phyloP scores from a whole-genome alignment of 2,329 filamentous ascomycete species.

The Alternaria postmessia region DNA sequence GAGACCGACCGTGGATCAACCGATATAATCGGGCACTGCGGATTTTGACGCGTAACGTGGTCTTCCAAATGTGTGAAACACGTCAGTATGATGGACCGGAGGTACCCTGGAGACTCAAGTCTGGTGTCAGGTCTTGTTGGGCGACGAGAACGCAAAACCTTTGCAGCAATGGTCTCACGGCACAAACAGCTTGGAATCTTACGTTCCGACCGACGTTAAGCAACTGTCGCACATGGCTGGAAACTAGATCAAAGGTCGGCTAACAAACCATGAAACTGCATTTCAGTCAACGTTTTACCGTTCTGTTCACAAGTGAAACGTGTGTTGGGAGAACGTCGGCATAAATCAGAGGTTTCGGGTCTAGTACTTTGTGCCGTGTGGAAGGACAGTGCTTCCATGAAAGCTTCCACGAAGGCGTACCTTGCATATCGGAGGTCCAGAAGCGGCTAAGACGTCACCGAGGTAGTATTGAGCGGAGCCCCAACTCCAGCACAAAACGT shows the following conservation, averaged over 20 bases:
- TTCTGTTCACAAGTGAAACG: conserved; percentile 6
- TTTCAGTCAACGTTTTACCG: conserved; percentile 6
- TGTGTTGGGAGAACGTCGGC: conserved; percentile 15
- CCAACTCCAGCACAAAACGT: conserved; percentile 16
- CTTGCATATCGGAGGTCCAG: conserved; percentile 31
- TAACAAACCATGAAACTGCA: conserved; percentile 16
- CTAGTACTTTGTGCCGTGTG: conserved; percentile 14
- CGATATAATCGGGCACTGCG: conserved; percentile 16
- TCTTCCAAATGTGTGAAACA: conserved; percentile 11
- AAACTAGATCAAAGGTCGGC: background rate
- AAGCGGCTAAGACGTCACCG: conserved; percentile 31
- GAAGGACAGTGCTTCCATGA: conserved; percentile 17
- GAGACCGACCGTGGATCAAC: conserved; percentile 29
- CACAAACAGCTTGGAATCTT: conserved; percentile 1
- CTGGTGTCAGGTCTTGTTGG: background rate
- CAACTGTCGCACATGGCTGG: conserved; percentile 14
- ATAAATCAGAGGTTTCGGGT: conserved; percentile 12
- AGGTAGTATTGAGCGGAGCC: conserved; percentile 26
- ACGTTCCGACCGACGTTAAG: conserved; percentile 19
- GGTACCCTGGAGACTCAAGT: conserved; percentile 7
- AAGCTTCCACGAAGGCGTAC: conserved; percentile 25
- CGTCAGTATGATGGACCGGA: conserved; percentile 20
- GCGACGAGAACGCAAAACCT: conserved; percentile 3
- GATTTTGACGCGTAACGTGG: conserved; percentile 23
- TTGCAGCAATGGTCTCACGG: conserved; percentile 2